phyloP scores from a whole-genome alignment of 495 filamentous ascomycete genomes.

The Penicillium pulvis region DNA sequence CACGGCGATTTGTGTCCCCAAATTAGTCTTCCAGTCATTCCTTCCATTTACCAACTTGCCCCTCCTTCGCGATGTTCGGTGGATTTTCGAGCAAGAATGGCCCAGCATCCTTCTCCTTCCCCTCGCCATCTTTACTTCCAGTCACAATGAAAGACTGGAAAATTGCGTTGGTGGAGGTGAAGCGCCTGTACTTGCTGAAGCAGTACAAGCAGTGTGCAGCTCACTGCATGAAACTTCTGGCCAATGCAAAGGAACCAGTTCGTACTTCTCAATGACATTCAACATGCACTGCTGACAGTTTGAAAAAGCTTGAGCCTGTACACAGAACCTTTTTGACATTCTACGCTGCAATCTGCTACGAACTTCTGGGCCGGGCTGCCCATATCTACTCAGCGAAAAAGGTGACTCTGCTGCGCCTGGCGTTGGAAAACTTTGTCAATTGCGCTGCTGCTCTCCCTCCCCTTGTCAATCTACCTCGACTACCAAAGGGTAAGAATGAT shows the following conservation, averaged over 20 bases:
- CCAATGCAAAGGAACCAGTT: slow-evolving; percentile 29
- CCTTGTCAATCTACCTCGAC: slow-evolving; percentile 13
- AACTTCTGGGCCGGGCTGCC: slow-evolving; percentile 41
- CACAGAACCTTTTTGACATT: slow-evolving; percentile 45
- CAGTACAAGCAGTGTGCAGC: slow-evolving; percentile 51
- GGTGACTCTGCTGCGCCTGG: slow-evolving; percentile 34
- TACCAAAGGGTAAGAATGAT: neutral
- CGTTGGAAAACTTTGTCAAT: slow-evolving; percentile 33
- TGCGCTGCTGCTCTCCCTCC: slow-evolving; percentile 27
- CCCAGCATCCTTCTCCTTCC: slow-evolving; percentile 18
- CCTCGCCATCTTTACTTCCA: slow-evolving; percentile 16
- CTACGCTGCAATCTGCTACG: slow-evolving; percentile 48
- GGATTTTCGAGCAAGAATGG: slow-evolving; percentile 24
- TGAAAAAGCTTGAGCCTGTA: slow-evolving; percentile 39
- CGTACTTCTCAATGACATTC: slow-evolving; percentile 14
- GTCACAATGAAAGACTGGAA: slow-evolving; percentile 37
- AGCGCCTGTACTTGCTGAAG: slow-evolving; percentile 38
- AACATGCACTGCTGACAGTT: slow-evolving; percentile 1
- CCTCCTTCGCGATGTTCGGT: slow-evolving; percentile 20
- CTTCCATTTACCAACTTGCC: neutral
- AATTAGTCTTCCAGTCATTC: neutral
- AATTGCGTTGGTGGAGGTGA: slow-evolving; percentile 32
- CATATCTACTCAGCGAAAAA: slow-evolving; percentile 48
- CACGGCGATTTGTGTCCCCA: neutral
- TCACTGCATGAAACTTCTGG: slow-evolving; percentile 35